A percentile compares a stretch with the other conserved stretches of the same genome.
Conservation (phyloP, 257 asterid species). For the Hygrophila difformis region DNA sequence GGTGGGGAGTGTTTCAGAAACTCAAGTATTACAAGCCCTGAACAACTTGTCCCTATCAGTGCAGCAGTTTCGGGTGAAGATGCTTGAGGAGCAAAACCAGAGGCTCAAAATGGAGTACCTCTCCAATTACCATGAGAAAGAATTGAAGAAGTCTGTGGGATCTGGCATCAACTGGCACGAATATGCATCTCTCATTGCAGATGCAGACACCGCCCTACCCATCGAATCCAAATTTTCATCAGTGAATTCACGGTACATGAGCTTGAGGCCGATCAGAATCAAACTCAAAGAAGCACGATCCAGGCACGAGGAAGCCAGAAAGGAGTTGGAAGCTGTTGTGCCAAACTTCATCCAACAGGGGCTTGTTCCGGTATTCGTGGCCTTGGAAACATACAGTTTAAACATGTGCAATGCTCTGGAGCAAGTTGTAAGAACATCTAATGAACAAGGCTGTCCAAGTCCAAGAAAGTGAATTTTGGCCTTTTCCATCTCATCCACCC, state of each 20-base stretch:
- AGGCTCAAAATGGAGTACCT: conserved; percentile 1
- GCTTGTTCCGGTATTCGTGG: conserved; percentile 5
- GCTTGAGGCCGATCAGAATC: conserved; percentile 6
- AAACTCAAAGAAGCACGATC: conserved; percentile 1
- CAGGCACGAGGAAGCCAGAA: conserved; percentile 1
- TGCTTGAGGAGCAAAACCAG: conserved; percentile 4
- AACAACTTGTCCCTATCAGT: not conserved
- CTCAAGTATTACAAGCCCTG: not conserved
- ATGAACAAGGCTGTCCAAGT: too few relatives aligned
- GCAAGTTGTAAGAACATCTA: too few relatives aligned
- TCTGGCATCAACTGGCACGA: conserved; percentile 6
- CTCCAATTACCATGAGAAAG: conserved; percentile 11
- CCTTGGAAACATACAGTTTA: conserved; percentile 1
- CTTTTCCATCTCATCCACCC: too few relatives aligned
- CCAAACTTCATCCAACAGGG: not conserved
- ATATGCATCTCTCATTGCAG: not conserved
- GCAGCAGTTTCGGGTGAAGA: not conserved
- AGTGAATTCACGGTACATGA: not conserved
- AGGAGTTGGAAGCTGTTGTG: not conserved
- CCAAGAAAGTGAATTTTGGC: too few relatives aligned
- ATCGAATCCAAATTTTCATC: not conserved
- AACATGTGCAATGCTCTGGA: conserved; percentile 11
- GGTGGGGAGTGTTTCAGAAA: conserved; percentile 6
- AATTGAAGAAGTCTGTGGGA: conserved; percentile 5
- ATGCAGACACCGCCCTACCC: not conserved